Conservation (phyloP, 1,284 basidiomycete genomes). For the Wolfiporia cocos region DNA sequence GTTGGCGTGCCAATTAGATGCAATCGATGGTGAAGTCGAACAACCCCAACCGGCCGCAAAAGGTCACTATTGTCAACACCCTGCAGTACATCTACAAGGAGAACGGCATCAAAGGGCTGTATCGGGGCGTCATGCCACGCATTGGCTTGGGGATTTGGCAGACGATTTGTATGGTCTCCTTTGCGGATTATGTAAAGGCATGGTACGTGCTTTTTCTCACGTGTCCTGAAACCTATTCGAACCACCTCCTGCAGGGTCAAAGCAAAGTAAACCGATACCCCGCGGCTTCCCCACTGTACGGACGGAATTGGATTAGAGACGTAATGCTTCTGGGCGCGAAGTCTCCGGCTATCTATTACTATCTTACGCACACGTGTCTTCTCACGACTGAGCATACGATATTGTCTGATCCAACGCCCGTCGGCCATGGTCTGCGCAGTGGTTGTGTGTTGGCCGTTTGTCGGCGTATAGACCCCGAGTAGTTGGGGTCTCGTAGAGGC, state of each 20-base stretch:
- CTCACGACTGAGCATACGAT: too few relatives aligned
- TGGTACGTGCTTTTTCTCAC: constrained; percentile 41
- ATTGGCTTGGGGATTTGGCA: constrained; percentile 97
- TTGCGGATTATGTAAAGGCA: constrained; percentile 90
- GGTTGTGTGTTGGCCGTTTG: too few relatives aligned
- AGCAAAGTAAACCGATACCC: constrained; percentile 18
- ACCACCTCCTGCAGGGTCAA: constrained; percentile 27
- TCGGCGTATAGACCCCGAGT: too few relatives aligned
- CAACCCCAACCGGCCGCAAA: constrained; percentile 75
- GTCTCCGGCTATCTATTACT: constrained; percentile 12
- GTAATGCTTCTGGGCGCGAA: too few relatives aligned
- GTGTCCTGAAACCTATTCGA: not conserved
- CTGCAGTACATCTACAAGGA: constrained; percentile 91
- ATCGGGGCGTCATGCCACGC: constrained; percentile 95
- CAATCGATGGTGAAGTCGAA: constrained; percentile 94
- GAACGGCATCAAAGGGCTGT: constrained; percentile 95
- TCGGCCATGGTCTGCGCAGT: too few relatives aligned
- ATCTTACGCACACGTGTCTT: too few relatives aligned
- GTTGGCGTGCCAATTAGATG: constrained; percentile 55
- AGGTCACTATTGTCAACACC: constrained; percentile 91
- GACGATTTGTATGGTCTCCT: constrained; percentile 96
- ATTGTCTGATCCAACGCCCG: too few relatives aligned
- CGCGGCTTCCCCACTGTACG: too few relatives aligned
- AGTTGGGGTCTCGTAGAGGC: too few relatives aligned
- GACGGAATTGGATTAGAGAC: too few relatives aligned